Base-by-base conservation (phyloP, 371 early-diverging fungal genomes). In the Rhizomucor miehei region DNA sequence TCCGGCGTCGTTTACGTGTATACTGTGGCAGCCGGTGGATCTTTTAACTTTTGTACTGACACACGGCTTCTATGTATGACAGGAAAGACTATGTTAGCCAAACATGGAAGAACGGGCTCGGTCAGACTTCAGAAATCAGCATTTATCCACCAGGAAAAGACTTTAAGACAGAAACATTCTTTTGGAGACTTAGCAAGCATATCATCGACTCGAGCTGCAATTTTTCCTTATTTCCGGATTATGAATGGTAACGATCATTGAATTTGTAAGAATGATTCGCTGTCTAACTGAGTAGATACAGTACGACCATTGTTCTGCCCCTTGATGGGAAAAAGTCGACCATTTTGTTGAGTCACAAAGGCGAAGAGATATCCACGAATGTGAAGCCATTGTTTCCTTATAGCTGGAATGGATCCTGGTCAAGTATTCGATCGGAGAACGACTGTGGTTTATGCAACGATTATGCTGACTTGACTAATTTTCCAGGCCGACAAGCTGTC, bases 31-130 rank as follows among this genome's bases (percentile, higher is more conserved):
- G 29, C 5, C 3, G 5, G 8, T 29, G 29, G 29, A 29, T 5
- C 29, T 8, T 29, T 29, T 8, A 29, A 29, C 29, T 29, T 29
- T 29, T 8, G n/a, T n/a, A 29, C 29, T 29, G 29, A 29, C 29
- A 29, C 29, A 5, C 29, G 8, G 3, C 8, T 8, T 29, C 8
- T 8, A 8, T 29, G 41, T 19, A 41, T 16, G 4, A 46, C 36
- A 65, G 62, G 8, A 58, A 53, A 35, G 65, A 73, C 51, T 69
- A 75, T 49, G 51, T 46, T 29, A 66, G 60, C 24, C 67, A 77
- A 56, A 55, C 74, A 21, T 88, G 88, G 88, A 87, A 87, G 57
- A 88, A 88, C 65, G 88, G 88, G 0, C 73, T 86, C 8, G 88
- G 88, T 21, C 70, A 58, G 41, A 88, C 88, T 8, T 49, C 63